Percentiles rank a stretch among this genome's conserved stretches.
Conservation (phyloP, 2,329 filamentous ascomycete genomes). For the Dothideomycetes sp. region DNA sequence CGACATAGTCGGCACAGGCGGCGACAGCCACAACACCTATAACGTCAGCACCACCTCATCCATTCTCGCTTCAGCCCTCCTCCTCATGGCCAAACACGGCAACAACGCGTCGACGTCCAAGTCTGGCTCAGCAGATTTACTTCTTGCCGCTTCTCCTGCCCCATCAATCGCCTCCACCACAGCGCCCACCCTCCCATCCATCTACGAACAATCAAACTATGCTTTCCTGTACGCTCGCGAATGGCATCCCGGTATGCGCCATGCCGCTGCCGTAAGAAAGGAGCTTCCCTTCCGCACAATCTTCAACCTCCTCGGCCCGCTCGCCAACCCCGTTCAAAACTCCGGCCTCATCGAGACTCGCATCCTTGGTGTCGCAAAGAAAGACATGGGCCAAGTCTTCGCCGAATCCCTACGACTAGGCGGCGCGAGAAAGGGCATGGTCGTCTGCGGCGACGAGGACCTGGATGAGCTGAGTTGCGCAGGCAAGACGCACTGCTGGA, state of each 20-base stretch:
- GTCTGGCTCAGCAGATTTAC: slow-evolving; percentile 86
- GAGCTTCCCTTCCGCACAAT: slow-evolving; percentile 91
- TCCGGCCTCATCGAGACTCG: slow-evolving; percentile 65
- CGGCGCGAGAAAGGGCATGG: slow-evolving; percentile 71
- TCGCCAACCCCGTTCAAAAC: slow-evolving; percentile 82
- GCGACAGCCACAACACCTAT: slow-evolving; percentile 94
- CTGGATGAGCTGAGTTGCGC: slow-evolving; percentile 93
- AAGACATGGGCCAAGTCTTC: slow-evolving; percentile 79
- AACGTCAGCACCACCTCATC: slow-evolving; percentile 95
- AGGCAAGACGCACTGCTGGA: slow-evolving; percentile 82
- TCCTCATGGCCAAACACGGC: slow-evolving; percentile 87
- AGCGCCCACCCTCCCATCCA: slow-evolving; percentile 55
- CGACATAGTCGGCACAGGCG: slow-evolving; percentile 95
- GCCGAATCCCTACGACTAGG: slow-evolving; percentile 69
- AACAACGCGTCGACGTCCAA: slow-evolving; percentile 93
- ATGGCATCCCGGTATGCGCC: slow-evolving; percentile 91
- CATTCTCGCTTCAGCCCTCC: slow-evolving; percentile 75
- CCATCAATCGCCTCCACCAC: slow-evolving; percentile 66
- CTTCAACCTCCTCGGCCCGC: slow-evolving; percentile 89
- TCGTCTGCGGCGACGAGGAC: slow-evolving; percentile 90
- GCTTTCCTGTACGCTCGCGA: slow-evolving; percentile 91
- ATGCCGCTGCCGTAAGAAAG: slow-evolving; percentile 74
- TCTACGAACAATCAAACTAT: slow-evolving; percentile 80
- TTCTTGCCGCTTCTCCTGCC: slow-evolving; percentile 58
- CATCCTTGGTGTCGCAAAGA: slow-evolving; percentile 83